Evolutionary conservation across 208 protist species (phyloP), one percentile per base, ranked within the genome.

Genomic region (Wallacemonas sp.): DNA sequence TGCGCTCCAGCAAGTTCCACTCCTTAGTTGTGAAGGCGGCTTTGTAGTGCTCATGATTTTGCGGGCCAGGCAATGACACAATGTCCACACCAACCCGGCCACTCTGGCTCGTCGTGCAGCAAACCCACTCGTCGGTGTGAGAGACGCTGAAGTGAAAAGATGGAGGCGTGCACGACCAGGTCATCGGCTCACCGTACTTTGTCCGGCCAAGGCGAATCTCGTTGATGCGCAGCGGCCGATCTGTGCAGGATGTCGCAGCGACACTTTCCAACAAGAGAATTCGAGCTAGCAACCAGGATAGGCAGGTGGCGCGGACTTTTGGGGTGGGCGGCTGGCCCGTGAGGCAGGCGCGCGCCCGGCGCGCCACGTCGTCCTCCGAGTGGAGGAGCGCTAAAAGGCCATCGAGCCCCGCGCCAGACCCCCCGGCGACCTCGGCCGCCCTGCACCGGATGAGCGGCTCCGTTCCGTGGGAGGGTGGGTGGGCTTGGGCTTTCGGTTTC

Each of bases 51-150:
- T 65, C 60, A 4, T 29, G 13, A 17, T n/a, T 65, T 10, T 39
- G 30, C 6, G 6, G 2, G 17, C 17, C 4, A n/a, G 19, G 2
- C 27, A 65, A 19, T 10, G 52, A 17, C 5, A 53, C 44, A 17
- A 80, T 59, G 48, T 80, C 74, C n/a, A 76, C 61, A 21, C 74
- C 74, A 19, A 80, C 57, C 5, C 45, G 30, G 2, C 42, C 46
- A 8, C 8, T 12, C 0, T n/a, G 3, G 0, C 34, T 55, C 2
- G 21, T n/a, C 10, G 64, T 65, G 32, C 69, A 71, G 41, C 74
- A 75, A 36, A 55, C 44, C 59, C 64, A 76, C 12, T 76, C 36
- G 27, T 30, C 15, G 0, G 58, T 63, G 42, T 76, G 74, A 6
- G 74, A 72, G 5, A 80, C 34, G 44, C 74, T 80, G 46, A 57